Percentiles rank a stretch among this genome's conserved stretches.
phyloP scores from a whole-genome alignment of 345 rosid genomes.

The Eutrema heterophyllum region DNA sequence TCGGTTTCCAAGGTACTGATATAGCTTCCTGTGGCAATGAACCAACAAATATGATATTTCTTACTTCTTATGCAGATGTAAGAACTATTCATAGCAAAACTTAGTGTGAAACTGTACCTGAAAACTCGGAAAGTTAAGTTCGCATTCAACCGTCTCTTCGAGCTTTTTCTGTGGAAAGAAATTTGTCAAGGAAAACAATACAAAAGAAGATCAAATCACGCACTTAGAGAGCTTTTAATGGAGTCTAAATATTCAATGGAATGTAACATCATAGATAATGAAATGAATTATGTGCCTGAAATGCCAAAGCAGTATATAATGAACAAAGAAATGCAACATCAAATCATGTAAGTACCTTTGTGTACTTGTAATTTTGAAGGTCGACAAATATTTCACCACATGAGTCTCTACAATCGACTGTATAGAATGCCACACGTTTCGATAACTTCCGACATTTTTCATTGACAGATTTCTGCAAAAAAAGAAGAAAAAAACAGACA shows the following conservation, averaged over 20 bases:
- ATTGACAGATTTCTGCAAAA: constrained; percentile 61
- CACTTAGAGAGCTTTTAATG: not conserved
- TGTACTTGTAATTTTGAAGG: constrained; percentile 57
- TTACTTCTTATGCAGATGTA: not conserved
- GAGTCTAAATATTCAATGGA: not conserved
- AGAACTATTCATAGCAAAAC: not conserved
- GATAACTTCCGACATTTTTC: constrained; percentile 67
- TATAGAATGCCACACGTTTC: constrained; percentile 77
- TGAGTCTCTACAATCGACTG: constrained; percentile 78
- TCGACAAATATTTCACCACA: constrained; percentile 92
- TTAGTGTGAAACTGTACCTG: constrained; percentile 41
- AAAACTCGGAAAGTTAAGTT: constrained; percentile 66
- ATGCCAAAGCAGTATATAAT: not conserved
- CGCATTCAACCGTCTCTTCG: constrained; percentile 58
- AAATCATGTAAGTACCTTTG: constrained; percentile 38
- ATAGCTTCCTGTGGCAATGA: constrained; percentile 58
- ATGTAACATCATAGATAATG: not conserved
- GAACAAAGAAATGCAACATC: not conserved
- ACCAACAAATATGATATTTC: not conserved
- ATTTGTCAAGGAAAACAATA: not conserved
- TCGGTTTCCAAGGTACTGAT: constrained; percentile 72
- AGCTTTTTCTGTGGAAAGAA: constrained; percentile 52
- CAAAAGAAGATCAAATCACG: not conserved
- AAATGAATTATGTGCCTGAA: not conserved
- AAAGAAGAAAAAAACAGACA: not conserved